Evolutionary conservation across 228 moss, liverwort and hornwort genomes (phyloP), one percentile per base, ranked within the genome.

Genomic region (Sphagnum magellanicum): DNA sequence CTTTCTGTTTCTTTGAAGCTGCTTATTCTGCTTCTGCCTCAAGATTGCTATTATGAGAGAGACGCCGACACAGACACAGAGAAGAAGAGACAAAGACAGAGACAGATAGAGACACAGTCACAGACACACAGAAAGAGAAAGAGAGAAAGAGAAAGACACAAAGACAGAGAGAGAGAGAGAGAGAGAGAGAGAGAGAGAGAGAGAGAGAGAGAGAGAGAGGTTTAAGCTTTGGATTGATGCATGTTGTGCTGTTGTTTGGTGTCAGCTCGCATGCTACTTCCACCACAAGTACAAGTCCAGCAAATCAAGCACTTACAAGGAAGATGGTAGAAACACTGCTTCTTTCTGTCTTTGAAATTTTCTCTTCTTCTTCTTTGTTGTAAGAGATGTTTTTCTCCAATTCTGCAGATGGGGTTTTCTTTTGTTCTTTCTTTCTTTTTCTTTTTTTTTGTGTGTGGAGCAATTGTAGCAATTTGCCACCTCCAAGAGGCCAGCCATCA

Each of bases 191-290:
- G 53, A 55, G 53, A 55, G 53, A 12, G 55, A 55, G 55, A 55
- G 55, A 55, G 55, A 55, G 8, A 55, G 53, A 53, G 53, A 12
- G 12, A 7, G 12, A 0, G 8, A 1, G 55, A 4, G 9, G 55
- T 8, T 55, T 1, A 12, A 12, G 8, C 9, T 55, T 12, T 55
- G 4, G 8, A 55, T 12, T 55, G 55, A 55, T 8, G 9, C 8
- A 12, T 8, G 55, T 55, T 55, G 55, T 55, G 55, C 55, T 55
- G 55, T 32, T 16, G 10, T 57, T 76, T 71, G 52, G 74, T 50
- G 82, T 85, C 88, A 95, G 95, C 70, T 97, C 63, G 85, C 93
- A 13, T 98, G 98, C 83, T 93, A 85, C 72, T 86, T 98, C 65
- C 93, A 98, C 75, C 88, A 59, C 49, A 88, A 74, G 72, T 98